Evolutionary conservation across 345 rosid genomes (phyloP), one percentile per base, ranked within the genome.

Genomic region (Gossypium thurberi): DNA sequence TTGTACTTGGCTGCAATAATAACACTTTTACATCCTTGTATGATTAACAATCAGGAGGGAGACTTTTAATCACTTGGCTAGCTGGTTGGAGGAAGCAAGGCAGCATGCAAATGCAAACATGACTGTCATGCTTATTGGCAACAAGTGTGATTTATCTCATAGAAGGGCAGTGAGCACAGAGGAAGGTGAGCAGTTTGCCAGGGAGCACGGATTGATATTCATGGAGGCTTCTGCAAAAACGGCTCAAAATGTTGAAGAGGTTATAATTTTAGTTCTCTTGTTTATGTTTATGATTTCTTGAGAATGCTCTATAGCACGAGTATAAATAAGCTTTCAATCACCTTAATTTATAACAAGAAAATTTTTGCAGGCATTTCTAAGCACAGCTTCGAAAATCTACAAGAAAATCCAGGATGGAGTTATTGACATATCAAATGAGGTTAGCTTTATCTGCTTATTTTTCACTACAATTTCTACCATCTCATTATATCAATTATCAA

Each of bases 21-120:
- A 58, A 25, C 33, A 58, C 37, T 23, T 58, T 8, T 25, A 18
- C 12, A n/a, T 58, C 15, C 6, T 11, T 25, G 23, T 57, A 57
- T 57, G 61, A 10, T 21, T 55, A 20, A 10, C 10, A 10, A 20
- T 9, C 33, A 59, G 63, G 63, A 59, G 63, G 42, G 63, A 59
- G 40, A 59, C 63, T 25, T 59, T 59, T 17, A 59, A 59, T 59
- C 63, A 59, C 63, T 26, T 59, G 63, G 3, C 63, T 59, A 26
- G 63, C 40, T 59, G 63, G 63, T 59, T 59, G 63, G 63, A 59
- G 63, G 63, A 59, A 11, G 63, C 63, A 25, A 59, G 63, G 40
- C 63, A 59, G 63, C 63, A 59, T 59, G 63, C 63, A 12, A 59
- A 59, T 59, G 63, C 63, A 25, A 25, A 59, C 15, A 59, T 59